Percentiles rank a stretch among this genome's conserved stretches.
Conservation (phyloP, 2,329 filamentous ascomycete genomes). For the Fusarium sp. region DNA sequence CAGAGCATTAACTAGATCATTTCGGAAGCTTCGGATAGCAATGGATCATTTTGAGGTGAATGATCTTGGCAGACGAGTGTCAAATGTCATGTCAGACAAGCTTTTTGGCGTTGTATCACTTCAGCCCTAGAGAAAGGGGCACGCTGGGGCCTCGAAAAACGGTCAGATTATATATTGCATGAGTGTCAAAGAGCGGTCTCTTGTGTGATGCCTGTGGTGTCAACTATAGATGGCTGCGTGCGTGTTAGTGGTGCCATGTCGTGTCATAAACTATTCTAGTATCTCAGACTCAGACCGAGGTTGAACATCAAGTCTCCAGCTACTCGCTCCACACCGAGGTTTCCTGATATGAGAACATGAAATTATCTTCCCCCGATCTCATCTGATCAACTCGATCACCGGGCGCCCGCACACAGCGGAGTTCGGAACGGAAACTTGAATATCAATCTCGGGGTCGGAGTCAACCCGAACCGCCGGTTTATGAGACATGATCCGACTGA, state of each 20-base stretch:
- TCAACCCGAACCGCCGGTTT: constrained; percentile 18
- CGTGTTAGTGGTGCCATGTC: constrained; percentile 12
- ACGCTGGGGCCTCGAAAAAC: not conserved
- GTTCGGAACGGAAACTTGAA: not conserved
- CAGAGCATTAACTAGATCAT: not conserved
- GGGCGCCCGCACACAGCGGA: not conserved
- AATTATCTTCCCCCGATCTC: not conserved
- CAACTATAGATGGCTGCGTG: not conserved
- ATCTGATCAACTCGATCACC: not conserved
- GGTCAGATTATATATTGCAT: not conserved
- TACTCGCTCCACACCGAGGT: not conserved
- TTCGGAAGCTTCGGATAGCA: constrained; percentile 33
- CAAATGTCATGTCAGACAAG: constrained; percentile 19
- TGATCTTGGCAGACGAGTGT: not conserved
- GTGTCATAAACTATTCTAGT: not conserved
- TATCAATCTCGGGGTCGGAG: constrained; percentile 8
- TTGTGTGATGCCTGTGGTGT: not conserved
- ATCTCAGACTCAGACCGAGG: not conserved
- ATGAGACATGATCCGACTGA: no score
- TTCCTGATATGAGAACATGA: not conserved
- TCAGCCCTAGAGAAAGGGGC: constrained; percentile 35
- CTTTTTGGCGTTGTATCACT: constrained; percentile 16
- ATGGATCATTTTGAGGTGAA: not conserved
- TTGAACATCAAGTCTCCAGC: not conserved
- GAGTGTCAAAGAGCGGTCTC: not conserved